Base-by-base conservation (phyloP, 768 basidiomycete species). In the Trametes maxima region DNA sequence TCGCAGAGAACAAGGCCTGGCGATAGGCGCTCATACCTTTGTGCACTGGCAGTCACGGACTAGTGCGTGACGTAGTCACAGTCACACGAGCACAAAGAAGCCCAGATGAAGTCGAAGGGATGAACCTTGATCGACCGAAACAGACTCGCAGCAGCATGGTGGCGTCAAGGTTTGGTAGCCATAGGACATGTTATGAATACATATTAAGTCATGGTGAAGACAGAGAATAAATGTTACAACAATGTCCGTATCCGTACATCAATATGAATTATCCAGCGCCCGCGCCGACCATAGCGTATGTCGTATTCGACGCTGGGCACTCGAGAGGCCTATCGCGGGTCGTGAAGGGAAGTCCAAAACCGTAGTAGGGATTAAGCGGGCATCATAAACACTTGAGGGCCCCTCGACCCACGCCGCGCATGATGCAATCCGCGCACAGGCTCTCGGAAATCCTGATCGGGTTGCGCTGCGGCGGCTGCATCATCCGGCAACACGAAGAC, bases 391-490 rank as follows among this genome's bases (percentile, higher is more conserved):
- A 67, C 43, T 67, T 67, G 43, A 68, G 57, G 50, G 57, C 59
- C 53, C 68, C 68, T 25, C 69, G 66, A 33, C 69, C 39, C 58
- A 63, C 73, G 42, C 62, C 62, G 47, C 72, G 67, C 64, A 72
- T 71, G 49, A 71, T 39, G 56, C 80, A 81, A 57, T 73, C 74
- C 7, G 59, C 62, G 57, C 80, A 81, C 43, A 56, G 56, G n/a
- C 80, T 78, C 35, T 83, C 82, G 71, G 85, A 87, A 64, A 90
- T 80, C 62, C 89, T 79, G 63, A 90, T 90, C 24, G 89, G 87
- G 68, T 90, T 90, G 67, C 78, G 82, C 47, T 84, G 82, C 28
- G 89, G 89, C 47, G 80, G 74, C 25, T 80, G 77, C 90, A 92
- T 92, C 71, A 88, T 70, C 48, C 87, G 82, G 53, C 78, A 75